Evolutionary conservation across 805 yeast genomes (phyloP).

Genomic region (Kodamaea leandrae): DNA sequence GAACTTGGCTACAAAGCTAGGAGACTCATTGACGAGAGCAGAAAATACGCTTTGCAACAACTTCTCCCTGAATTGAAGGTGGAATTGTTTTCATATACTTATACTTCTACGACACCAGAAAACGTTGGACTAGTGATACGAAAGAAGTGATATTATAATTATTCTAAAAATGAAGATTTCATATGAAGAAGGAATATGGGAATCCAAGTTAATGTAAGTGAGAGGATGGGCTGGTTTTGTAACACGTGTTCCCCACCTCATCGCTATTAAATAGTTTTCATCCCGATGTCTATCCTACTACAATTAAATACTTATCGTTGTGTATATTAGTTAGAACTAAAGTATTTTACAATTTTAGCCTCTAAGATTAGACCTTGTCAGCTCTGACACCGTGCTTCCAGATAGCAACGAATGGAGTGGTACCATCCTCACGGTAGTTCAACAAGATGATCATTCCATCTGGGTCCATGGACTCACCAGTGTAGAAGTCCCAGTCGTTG

Average conservation of each 20-base stretch:
- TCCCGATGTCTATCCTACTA: too few relatives aligned
- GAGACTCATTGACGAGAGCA: conserved; percentile 69
- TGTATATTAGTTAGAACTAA: conserved; percentile 7
- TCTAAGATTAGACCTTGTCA: conserved; percentile 71
- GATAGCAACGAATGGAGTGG: conserved; percentile 94
- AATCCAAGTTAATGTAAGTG: neutral
- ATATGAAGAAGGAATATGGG: neutral
- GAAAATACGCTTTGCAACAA: conserved; percentile 48
- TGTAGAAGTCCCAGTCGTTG: conserved; percentile 99
- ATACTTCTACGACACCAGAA: conserved; percentile 59
- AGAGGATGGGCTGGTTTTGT: too few relatives aligned
- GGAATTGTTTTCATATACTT: conserved; percentile 58
- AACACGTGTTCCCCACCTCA: too few relatives aligned
- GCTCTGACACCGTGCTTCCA: conserved; percentile 98
- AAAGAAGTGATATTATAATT: neutral
- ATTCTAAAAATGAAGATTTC: neutral
- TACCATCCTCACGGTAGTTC: conserved; percentile 99
- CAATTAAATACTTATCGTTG: too few relatives aligned
- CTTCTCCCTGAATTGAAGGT: conserved; percentile 39
- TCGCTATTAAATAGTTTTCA: too few relatives aligned
- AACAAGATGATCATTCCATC: conserved; percentile 97
- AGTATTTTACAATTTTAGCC: conserved; percentile 3
- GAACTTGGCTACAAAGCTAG: conserved; percentile 66
- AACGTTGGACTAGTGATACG: conserved; percentile 51
- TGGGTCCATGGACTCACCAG: conserved; percentile 99